Base-by-base conservation (phyloP, 2,329 filamentous ascomycete genomes). In the Didymellaceae sp. region DNA sequence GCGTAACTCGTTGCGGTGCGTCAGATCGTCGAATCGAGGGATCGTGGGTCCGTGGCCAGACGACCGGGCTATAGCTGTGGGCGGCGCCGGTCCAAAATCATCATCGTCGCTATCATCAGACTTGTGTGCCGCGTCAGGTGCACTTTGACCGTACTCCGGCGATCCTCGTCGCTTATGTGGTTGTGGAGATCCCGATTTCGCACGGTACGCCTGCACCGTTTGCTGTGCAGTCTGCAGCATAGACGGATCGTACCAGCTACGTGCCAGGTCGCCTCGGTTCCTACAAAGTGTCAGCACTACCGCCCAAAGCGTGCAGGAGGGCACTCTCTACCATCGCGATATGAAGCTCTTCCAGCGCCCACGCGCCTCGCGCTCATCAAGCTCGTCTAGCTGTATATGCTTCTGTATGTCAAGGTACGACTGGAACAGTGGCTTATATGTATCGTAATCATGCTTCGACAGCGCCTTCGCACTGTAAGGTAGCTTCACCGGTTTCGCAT, bases 301-400 rank as follows among this genome's bases (percentile, higher is more conserved):
- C 13, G 35, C n/a, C n/a, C 14, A 22, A 10, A 16, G 4, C 22
- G 35, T 8, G n/a, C 14, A 18, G 2, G 21, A 10, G 13, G 14
- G 2, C 10, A 5, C 8, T 45, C 77, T n/a, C 74, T 81, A 88
- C 93, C 94, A 99, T 79, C 91, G 93, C 4, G 83, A 80, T 10
- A 93, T 72, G 65, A 97, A 99, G 70, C 91, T 93, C 80, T 96
- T 96, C 91, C 93, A 99, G 46, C 93, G 80, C 1, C 92, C 91
- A 58, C 82, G 87, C 1, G 86, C 75, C 70, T 97, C 92, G n/a
- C 83, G 81, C 56, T 90, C 86, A 47, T 85, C 82, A 59, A 97
- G 78, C 8, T 83, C 81, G 14, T 86, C 80, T 1, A 95, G 76
- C 44, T 87, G 76, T 31, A 89, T 81, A 30, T 85, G 80, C 75